Conservation (phyloP, 139 green algal genomes). For the Diplosphaera chodatii region DNA sequence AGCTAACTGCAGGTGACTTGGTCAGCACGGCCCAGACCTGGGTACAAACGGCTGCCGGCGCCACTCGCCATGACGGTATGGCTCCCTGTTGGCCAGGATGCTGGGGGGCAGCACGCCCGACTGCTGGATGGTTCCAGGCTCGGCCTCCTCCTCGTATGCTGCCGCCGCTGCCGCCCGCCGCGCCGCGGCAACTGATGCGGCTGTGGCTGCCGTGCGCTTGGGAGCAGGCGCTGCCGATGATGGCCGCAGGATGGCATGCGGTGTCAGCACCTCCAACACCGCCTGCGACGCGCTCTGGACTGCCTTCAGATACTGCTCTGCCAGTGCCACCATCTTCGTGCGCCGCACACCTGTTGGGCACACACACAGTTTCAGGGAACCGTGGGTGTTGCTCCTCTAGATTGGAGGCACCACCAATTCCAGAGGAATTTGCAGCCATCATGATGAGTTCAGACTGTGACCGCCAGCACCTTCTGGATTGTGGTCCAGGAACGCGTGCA, state of each 20-base stretch:
- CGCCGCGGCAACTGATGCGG: background rate
- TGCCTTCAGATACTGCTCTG: constrained; percentile 1
- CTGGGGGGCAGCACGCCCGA: constrained; percentile 7
- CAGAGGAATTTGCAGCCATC: no score
- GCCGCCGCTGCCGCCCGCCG: background rate
- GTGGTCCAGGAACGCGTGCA: background rate
- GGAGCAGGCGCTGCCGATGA: background rate
- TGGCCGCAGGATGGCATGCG: background rate
- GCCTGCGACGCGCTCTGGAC: constrained; percentile 1
- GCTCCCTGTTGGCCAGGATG: constrained; percentile 48
- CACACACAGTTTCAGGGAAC: background rate
- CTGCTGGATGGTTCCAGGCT: background rate
- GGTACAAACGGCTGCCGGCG: constrained; percentile 37
- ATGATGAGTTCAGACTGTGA: no score
- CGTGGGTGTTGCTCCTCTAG: background rate
- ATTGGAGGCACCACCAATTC: no score
- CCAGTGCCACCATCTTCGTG: constrained; percentile 14
- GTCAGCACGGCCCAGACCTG: constrained; percentile 8
- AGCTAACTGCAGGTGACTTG: no score
- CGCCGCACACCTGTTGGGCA: background rate
- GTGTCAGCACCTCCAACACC: constrained; percentile 4
- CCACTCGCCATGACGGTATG: constrained; percentile 55
- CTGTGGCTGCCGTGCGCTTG: background rate
- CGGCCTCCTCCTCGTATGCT: background rate
- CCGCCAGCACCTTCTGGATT: background rate